Evolutionary conservation across 768 basidiomycete genomes (phyloP).

Genomic region (Pulveroboletus sp.): DNA sequence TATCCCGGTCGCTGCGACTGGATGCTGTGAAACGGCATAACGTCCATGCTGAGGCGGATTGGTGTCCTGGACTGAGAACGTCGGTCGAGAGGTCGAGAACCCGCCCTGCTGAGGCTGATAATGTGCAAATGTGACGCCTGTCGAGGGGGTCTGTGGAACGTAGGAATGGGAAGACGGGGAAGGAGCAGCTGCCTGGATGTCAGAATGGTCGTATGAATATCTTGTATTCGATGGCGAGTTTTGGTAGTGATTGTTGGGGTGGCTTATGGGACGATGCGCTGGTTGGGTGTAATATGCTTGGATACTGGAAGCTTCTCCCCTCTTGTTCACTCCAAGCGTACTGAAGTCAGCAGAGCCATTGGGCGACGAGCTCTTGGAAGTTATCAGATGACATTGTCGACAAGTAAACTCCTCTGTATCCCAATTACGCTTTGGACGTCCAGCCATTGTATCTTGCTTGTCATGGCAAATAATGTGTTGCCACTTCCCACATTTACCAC

Average conservation of each 20-base stretch:
- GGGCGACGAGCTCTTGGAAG: constrained; percentile 9
- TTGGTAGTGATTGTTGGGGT: constrained; percentile 17
- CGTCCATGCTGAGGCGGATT: constrained; percentile 15
- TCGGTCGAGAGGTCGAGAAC: constrained; percentile 33
- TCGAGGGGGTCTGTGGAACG: constrained; percentile 17
- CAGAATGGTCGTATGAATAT: constrained; percentile 24
- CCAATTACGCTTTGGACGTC: constrained; percentile 76
- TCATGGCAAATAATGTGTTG: constrained; percentile 90
- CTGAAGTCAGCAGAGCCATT: constrained; percentile 3
- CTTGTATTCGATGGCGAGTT: constrained; percentile 14
- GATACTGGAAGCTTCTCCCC: constrained; percentile 9
- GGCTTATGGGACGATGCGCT: constrained; percentile 16
- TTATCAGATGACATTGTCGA: constrained; percentile 43
- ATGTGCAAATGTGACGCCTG: constrained; percentile 35
- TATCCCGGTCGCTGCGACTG: constrained; percentile 11
- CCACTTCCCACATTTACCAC: constrained; percentile 80
- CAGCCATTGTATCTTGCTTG: constrained; percentile 56
- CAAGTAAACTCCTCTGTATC: constrained; percentile 81
- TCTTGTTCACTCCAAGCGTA: constrained; percentile 7
- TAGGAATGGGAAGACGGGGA: constrained; percentile 15
- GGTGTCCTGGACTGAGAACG: constrained; percentile 23
- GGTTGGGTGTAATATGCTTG: constrained; percentile 12
- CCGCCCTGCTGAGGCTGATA: constrained; percentile 37
- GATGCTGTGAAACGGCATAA: constrained; percentile 17
- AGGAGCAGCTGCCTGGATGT: constrained; percentile 13